Evolutionary conservation across 2,329 filamentous ascomycete genomes (phyloP), one percentile per base, ranked within the genome.

Genomic region (Fusarium siculi): DNA sequence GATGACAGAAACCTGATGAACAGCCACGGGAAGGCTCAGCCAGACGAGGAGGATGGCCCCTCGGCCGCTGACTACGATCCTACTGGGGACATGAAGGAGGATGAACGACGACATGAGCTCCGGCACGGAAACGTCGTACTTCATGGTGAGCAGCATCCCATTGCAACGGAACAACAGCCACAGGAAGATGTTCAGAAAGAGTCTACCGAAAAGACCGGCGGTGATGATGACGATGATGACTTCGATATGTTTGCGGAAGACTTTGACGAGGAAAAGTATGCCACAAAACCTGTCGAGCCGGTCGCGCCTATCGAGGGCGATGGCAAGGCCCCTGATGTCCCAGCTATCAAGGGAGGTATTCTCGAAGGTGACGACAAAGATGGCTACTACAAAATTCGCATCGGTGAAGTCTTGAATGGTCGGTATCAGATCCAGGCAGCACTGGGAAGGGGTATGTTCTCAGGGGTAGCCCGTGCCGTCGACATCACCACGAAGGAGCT

Each of bases 41-140:
- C 71, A 21, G 73, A 79, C 16, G 85, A 86, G 5, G 88, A 90
- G 72, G 92, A 96, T 77, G 94, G 92, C 11, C 93, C 93, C 10
- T 97, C 95, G n/a, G 95, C 95, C 50, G 95, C 94, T 66, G 94
- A 97, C 81, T 97, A 97, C 80, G 94, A 97, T 79, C 95, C 95
- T 3, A 96, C 92, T 3, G 87, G 91, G 74, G 95, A 98, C 79
- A 96, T 96, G 93, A 87, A 92, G 80, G 93, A 97, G 81, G 95
- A 97, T 75, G 90, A 91, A 77, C 87, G 90, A 66, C 90, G 92
- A 63, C 90, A 93, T 77, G 91, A 91, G 73, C 86, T 90, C 75
- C 88, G 91, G 66, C 87, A 90, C 68, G 87, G 87, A 57, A 88
- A 89, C 63, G 86, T 84, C 39, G 82, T 83, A n/a, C 79, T 87